Percentiles rank a stretch among this genome's conserved stretches.
Conservation (phyloP, 1,284 basidiomycete species). For the Cryptococcus amylolentus region DNA sequence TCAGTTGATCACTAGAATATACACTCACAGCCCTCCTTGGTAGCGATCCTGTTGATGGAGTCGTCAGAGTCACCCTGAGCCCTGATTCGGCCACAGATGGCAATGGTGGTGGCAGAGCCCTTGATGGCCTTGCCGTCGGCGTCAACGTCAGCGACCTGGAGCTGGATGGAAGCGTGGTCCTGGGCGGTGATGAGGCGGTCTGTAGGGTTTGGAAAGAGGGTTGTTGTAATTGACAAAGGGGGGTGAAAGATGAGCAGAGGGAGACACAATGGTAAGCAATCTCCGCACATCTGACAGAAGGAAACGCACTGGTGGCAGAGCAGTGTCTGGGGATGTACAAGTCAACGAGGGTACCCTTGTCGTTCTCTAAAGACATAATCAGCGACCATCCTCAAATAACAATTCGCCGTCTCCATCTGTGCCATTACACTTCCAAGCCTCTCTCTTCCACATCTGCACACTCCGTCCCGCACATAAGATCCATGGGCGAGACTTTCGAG, state of each 20-base stretch:
- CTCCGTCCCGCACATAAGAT: neutral
- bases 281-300: neutral
- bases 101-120: constrained; percentile 82
- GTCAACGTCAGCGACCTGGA: constrained; percentile 93
- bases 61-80: constrained; percentile 96
- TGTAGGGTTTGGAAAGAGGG: neutral
- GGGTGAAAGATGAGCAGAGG: neutral
- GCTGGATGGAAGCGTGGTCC: constrained; percentile 98
- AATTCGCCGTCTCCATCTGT: neutral
- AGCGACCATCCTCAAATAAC: neutral
- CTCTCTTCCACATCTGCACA: neutral
- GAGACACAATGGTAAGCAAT: neutral
- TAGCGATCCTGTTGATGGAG: constrained; percentile 93
- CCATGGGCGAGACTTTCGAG: neutral
- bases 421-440: neutral
- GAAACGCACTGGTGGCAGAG: constrained; percentile 77
- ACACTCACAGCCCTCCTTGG: constrained; percentile 86
- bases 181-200: constrained; percentile 64
- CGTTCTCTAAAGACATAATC: constrained; percentile 27
- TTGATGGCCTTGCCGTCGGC: constrained; percentile 81
- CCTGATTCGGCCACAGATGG: constrained; percentile 89
- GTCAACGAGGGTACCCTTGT: constrained; percentile 95
- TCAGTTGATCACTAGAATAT: constrained; percentile 1
- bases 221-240: neutral
- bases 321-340: constrained; percentile 99